Base-by-base conservation (phyloP, 768 basidiomycete species). In the Lactarius quietus region DNA sequence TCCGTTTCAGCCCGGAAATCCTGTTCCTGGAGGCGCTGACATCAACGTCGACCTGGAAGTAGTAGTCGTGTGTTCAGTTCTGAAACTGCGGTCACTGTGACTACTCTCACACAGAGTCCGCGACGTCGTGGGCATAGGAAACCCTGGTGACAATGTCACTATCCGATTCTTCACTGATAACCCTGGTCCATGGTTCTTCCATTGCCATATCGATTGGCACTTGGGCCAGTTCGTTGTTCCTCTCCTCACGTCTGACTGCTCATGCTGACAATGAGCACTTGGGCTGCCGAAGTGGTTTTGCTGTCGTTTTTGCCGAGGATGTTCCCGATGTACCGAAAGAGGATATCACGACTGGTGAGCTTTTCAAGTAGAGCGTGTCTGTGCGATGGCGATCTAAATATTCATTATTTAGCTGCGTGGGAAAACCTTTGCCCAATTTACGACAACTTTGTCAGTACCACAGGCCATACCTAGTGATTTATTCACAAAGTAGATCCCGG, bases 171-270 rank as follows among this genome's bases (percentile, higher is more conserved):
- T 68, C 4, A 74, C 72, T 5, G 73, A 74, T 60, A 73, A 73
- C 28, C 65, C 73, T 28, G 74, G 74, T 18, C 66, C 69, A 36
- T 72, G 69, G 70, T 59, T 70, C 48, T 56, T 75, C 48, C 74
- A 73, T 58, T 74, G 74, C 63, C 73, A 75, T 54, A 73, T 72
- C 52, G 70, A 64, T 41, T 73, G 73, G 73, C 72, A 74, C 61
- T 62, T 73, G 29, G 57, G 56, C 17, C 48, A 17, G 63, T 67
- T 14, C 4, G 66, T 56, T 3, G 9, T 48, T 12, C 7, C n/a
- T 38, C 35, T 15, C 28, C 2, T 43, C 20, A 8, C 9, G 20
- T 51, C 23, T 41, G 17, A 17, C 15, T 20, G 7, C 35, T 8
- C 8, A 7, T 43, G 29, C 31, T 63, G 33, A 48, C 45, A 10